Base-by-base conservation (phyloP, 169 alveolate species). In the Eimeria praecox region DNA sequence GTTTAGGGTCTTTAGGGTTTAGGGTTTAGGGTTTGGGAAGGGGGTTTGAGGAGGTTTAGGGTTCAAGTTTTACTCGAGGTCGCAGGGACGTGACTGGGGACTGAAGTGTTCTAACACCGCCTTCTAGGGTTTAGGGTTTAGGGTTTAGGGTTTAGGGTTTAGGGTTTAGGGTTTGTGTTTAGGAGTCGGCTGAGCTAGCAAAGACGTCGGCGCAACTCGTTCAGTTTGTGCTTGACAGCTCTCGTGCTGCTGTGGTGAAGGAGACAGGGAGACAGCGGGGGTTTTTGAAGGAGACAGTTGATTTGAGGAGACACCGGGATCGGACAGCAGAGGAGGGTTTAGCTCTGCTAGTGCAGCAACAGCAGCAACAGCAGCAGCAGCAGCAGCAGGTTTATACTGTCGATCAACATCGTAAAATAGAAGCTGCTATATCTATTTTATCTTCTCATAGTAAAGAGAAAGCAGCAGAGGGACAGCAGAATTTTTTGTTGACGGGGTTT, bases 81-180 rank as follows among this genome's bases (percentile, higher is more conserved):
- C 3, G 38, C 38, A 62, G 8, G 66, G 66, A 12, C 18, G n/a
- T 56, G 66, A 27, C 66, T 56, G 66, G 56, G 56, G 12, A 49
- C 56, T 12, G 12, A 49, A 49, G 12, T 49, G 12, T 12, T 49
- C 56, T 49, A 8, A 49, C 56, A 5, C 5, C 20, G 56, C 56
- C 56, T 49, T 49, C 56, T 8, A 49, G 5, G 12, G 20, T 49
- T 49, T 49, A 49, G 56, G 56, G 56, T 56, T 56, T 20, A 56
- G 18, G 18, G 66, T 56, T 20, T 56, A 56, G 83, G 83, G 83
- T 71, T 71, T 71, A 71, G 83, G 83, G 83, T 71, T 71, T 71
- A 71, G 83, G 54, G 83, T 71, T 71, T 71, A 35, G 83, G 83
- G 83, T 71, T 30, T 62, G 75, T 62, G 75, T 62, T 20, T 12